Evolutionary conservation across 164 flowering plant genomes (phyloP).

Genomic region (Chimonanthus salicifolius): DNA sequence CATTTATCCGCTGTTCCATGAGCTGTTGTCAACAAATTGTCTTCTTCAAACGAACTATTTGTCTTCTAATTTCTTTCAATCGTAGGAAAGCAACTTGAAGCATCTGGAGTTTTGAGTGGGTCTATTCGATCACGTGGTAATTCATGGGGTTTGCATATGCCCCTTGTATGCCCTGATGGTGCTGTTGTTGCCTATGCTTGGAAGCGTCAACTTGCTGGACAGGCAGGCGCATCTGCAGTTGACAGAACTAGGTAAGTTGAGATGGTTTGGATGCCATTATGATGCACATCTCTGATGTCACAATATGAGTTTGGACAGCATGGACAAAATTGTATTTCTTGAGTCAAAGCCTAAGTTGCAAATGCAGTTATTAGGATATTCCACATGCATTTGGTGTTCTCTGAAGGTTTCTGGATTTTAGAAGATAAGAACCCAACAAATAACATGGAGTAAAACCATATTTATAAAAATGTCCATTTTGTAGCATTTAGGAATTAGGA

Average conservation of each 20-base stretch:
- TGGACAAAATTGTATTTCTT: background rate
- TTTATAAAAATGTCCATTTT: too few species aligned
- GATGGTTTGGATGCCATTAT: background rate
- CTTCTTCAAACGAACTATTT: background rate
- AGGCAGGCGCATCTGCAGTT: constrained; percentile 99
- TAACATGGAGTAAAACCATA: background rate
- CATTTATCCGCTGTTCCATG: too few species aligned
- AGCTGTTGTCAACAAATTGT: too few species aligned
- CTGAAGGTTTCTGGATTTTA: background rate
- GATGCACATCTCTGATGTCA: background rate
- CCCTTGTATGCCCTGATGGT: constrained; percentile 96
- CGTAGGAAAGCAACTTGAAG: constrained; percentile 81
- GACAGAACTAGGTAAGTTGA: constrained; percentile 73
- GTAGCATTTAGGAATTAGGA: background rate
- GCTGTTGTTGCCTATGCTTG: constrained; percentile 99
- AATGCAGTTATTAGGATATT: background rate
- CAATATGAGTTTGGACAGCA: background rate
- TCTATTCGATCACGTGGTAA: constrained; percentile 74
- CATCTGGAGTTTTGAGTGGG: constrained; percentile 79
- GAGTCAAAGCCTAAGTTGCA: background rate
- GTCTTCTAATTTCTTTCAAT: constrained; percentile 9
- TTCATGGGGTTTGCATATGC: constrained; percentile 99
- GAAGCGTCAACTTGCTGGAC: constrained; percentile 99
- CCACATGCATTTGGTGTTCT: background rate
- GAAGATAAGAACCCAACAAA: background rate